A percentile compares a stretch with the other conserved stretches of the same genome.
phyloP scores from a whole-genome alignment of 495 filamentous ascomycete species.

The Zalerion maritima region DNA sequence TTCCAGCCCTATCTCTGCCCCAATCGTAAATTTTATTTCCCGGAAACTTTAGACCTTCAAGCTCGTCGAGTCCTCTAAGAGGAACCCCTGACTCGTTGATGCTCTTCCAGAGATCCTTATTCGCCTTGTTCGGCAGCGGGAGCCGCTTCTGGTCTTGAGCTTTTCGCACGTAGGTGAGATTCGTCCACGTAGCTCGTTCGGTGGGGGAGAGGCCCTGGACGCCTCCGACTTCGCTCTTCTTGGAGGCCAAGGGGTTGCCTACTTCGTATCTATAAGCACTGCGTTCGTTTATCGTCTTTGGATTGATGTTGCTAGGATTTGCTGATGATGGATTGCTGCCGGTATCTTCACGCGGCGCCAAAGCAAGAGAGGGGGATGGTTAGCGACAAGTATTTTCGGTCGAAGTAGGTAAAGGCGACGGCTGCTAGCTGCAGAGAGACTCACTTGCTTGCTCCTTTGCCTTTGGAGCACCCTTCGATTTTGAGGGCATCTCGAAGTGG shows the following conservation, averaged over 20 bases:
- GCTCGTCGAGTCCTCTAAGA: slow-evolving; percentile 16
- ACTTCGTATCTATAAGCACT: slow-evolving; percentile 19
- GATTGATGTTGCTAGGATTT: too few species aligned
- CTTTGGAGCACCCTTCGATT: slow-evolving; percentile 16
- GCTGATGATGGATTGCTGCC: too few species aligned
- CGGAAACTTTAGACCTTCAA: too few species aligned
- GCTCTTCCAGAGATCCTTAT: slow-evolving; percentile 34
- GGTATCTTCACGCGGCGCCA: too few species aligned
- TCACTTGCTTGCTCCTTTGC: slow-evolving; percentile 16
- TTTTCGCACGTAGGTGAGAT: slow-evolving; percentile 17
- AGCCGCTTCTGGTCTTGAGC: slow-evolving; percentile 9
- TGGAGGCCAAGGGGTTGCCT: slow-evolving; percentile 24
- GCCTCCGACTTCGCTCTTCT: slow-evolving; percentile 15
- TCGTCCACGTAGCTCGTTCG: slow-evolving; percentile 22
- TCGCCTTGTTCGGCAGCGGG: slow-evolving; percentile 22
- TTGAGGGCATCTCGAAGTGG: slow-evolving; percentile 20
- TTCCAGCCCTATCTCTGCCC: slow-evolving; percentile 28
- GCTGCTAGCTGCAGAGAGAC: neutral
- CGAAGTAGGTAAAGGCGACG: too few species aligned
- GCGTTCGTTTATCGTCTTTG: slow-evolving; percentile 21
- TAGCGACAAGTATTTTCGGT: too few species aligned
- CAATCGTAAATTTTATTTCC: too few species aligned
- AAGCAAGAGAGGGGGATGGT: too few species aligned
- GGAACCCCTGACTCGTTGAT: slow-evolving; percentile 31
- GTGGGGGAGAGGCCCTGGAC: slow-evolving; percentile 19